Evolutionary conservation across 208 protist species (phyloP), one percentile per base, ranked within the genome.

Genomic region (Leishmania guyanensis): DNA sequence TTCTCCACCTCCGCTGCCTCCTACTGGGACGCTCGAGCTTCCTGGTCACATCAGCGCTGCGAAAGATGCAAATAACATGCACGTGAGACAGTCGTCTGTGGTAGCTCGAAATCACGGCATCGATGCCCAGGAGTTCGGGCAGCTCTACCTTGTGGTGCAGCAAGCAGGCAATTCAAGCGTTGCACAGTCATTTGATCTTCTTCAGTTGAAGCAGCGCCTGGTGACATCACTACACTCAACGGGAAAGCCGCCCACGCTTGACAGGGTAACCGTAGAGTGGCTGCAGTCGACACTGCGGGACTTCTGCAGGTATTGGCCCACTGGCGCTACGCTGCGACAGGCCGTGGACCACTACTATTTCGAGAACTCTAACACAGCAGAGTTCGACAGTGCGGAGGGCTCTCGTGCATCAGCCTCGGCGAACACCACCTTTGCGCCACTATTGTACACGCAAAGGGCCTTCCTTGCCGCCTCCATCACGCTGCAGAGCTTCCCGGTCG

Each of bases 301-400:
- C 73, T 82, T 85, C 43, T 85, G 77, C 46, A n/a, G 62, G 56
- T 43, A 81, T 53, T 85, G 82, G 82, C 65, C 82, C 16, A 79
- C 48, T 26, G 82, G 82, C 17, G 77, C 69, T 12, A 79, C 82
- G 6, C 78, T 85, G 71, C 77, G 46, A 51, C 66, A 70, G 46
- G 77, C 77, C 9, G 46, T 85, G 39, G 60, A 80, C n/a, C 43
- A 73, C 70, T 74, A 66, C 76, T 50, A 58, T 36, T 54, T 54
- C 20, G 16, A n/a, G 36, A 73, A 29, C 46, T 36, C 46, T 1
- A 12, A 5, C 12, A 29, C 46, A 54, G 46, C 20, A 33, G 69
- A 73, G 5, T 29, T 20, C 14, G 46, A 16, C 39, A 16, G 48
- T 6, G 69, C 22, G 26, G 46, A 36, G 12, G 46, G 46, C 69